A percentile compares a stretch with the other conserved stretches of the same genome.
These are phyloP conservation scores for Daphne laureola DNA, from an alignment of 441 rosid species.

Conservation along the genomic window DNA sequence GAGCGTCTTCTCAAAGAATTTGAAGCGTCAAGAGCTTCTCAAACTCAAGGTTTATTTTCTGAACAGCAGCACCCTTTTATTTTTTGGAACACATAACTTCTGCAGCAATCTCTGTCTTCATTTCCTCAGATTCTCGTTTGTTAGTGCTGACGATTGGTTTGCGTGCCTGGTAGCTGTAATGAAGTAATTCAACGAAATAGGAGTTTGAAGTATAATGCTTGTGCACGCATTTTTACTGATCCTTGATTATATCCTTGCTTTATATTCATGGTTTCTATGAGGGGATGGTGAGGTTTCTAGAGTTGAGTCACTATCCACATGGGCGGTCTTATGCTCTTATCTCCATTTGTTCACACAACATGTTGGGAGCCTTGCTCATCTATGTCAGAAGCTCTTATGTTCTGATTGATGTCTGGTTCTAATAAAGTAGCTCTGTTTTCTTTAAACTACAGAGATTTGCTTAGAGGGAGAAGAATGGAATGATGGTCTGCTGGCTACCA, in stretches of 20 bases:
- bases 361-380: not conserved
- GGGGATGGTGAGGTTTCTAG: not conserved
- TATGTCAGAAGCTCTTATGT: not conserved
- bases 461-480: conserved; percentile 91
- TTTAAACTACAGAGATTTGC: conserved; percentile 44
- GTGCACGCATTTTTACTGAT: too few species aligned
- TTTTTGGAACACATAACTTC: not conserved
- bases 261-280: too few species aligned
- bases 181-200: too few species aligned
- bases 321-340: conserved; percentile 3
- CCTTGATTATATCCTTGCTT: too few species aligned
- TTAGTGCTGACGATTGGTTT: too few species aligned
- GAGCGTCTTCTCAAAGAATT: conserved; percentile 87
- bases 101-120: not conserved
- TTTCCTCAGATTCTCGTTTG: too few species aligned
- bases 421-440: conserved; percentile 5
- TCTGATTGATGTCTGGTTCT: not conserved
- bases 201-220: too few species aligned
- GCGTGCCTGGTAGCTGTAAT: too few species aligned
- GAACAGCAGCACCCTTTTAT: not conserved
- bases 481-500: conserved; percentile 86
- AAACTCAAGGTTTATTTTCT: conserved; percentile 54
- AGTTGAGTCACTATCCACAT: not conserved
- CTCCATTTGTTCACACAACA: conserved; percentile 3
- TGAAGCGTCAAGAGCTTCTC: conserved; percentile 78